Evolutionary conservation across 345 rosid species (phyloP).

Genomic region (Eucalyptus virginea): DNA sequence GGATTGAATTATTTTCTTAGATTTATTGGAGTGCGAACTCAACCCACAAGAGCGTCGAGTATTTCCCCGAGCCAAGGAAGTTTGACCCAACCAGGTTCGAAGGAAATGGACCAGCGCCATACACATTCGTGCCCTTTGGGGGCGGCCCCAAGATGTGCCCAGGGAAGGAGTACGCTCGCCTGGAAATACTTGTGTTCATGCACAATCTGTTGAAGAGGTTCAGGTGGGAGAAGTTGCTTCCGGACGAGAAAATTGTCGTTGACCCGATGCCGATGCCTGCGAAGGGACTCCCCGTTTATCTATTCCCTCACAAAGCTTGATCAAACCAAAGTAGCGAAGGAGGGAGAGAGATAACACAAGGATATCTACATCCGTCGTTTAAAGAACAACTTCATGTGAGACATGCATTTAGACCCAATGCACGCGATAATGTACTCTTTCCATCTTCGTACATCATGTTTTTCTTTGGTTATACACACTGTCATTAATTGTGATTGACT

Average conservation of each 20-base stretch:
- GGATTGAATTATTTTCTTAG: neutral
- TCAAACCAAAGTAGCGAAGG: no score
- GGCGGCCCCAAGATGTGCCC: slow-evolving; percentile 42
- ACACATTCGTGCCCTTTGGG: slow-evolving; percentile 1
- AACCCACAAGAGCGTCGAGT: no score
- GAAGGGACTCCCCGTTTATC: slow-evolving; percentile 21
- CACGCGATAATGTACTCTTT: neutral
- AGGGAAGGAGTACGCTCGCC: slow-evolving; percentile 25
- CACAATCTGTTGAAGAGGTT: slow-evolving; percentile 27
- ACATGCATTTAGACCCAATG: neutral
- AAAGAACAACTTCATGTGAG: neutral
- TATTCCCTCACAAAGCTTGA: neutral
- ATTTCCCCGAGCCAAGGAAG: no score
- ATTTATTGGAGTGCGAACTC: no score
- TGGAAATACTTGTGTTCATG: slow-evolving; percentile 30
- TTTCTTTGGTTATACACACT: neutral
- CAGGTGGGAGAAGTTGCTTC: slow-evolving; percentile 19
- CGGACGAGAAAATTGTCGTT: slow-evolving; percentile 12
- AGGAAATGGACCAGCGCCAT: no score
- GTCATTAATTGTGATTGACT: neutral
- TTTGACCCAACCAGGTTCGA: no score
- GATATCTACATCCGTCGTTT: neutral
- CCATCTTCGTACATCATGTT: neutral
- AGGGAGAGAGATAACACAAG: neutral
- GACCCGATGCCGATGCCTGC: slow-evolving; percentile 24